Percentiles rank a stretch among this genome's conserved stretches.
Conservation (phyloP, 768 basidiomycete genomes). For the Cyclocybe cylindracea region DNA sequence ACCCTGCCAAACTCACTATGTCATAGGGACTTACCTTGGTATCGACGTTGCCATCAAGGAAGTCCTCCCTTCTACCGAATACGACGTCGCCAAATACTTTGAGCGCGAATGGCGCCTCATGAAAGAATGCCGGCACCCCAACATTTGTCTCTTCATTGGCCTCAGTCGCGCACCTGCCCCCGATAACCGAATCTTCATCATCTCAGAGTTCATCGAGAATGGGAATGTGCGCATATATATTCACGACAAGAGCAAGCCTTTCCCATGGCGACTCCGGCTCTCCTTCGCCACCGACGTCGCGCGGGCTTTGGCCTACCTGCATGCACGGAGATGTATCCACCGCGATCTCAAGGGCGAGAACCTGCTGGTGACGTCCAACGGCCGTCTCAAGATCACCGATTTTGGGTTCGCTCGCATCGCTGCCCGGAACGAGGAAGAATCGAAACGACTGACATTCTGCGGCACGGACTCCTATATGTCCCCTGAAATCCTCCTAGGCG, state of each 20-base stretch:
- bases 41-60: conserved; percentile 97
- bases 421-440: conserved; percentile 88
- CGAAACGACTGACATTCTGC: conserved; percentile 80
- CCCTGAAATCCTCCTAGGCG: conserved; percentile 89
- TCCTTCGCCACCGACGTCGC: conserved; percentile 95
- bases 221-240: conserved; percentile 93
- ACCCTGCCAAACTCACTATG: conserved; percentile 25
- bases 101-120: conserved; percentile 98
- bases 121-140: conserved; percentile 93
- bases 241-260: conserved; percentile 76
- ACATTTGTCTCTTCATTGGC: conserved; percentile 92
- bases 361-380: conserved; percentile 91
- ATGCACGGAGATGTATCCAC: conserved; percentile 88
- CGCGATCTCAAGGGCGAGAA: conserved; percentile 98
- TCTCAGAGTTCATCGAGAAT: conserved; percentile 93
- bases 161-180: conserved; percentile 77
- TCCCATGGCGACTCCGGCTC: conserved; percentile 92
- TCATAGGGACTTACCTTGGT: conserved; percentile 78
- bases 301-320: conserved; percentile 95
- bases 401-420: conserved; percentile 97
- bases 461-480: conserved; percentile 97
- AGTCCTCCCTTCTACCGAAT: conserved; percentile 87
- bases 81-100: conserved; percentile 97
- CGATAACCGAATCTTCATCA: conserved; percentile 87
- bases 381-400: conserved; percentile 96